phyloP scores from a whole-genome alignment of 495 filamentous ascomycete species.

The Letharia lupina region DNA sequence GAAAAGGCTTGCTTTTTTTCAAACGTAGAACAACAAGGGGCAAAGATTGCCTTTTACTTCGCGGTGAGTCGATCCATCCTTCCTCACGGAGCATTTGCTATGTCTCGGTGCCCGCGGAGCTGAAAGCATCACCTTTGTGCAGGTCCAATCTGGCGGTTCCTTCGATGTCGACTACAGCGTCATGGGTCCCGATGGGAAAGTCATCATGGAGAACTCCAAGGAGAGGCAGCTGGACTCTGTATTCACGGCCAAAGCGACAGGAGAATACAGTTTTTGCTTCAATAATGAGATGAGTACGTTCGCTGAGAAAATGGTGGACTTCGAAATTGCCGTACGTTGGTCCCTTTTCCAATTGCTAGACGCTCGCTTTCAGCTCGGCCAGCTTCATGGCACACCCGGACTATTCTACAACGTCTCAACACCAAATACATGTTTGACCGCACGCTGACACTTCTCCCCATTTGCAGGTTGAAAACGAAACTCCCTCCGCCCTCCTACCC shows the following conservation, averaged over 20 bases:
- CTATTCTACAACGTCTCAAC: background rate
- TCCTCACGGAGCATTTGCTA: background rate
- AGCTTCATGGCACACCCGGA: background rate
- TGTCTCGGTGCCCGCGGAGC: background rate
- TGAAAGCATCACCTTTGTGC: constrained; percentile 4
- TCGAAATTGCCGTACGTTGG: constrained; percentile 82
- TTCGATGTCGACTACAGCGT: constrained; percentile 95
- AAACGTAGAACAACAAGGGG: constrained; percentile 59
- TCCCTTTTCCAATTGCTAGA: constrained; percentile 1
- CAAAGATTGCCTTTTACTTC: constrained; percentile 97
- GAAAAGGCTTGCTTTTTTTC: constrained; percentile 96
- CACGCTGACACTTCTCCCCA: background rate
- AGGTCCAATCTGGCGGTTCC: constrained; percentile 94
- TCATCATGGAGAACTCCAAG: constrained; percentile 79
- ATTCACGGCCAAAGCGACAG: constrained; percentile 87
- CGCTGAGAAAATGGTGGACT: constrained; percentile 96
- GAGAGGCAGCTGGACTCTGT: constrained; percentile 97
- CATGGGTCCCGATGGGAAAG: constrained; percentile 68
- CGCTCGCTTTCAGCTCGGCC: background rate
- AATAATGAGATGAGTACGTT: constrained; percentile 98
- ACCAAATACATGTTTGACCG: background rate
- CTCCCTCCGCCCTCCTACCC: constrained; percentile 66
- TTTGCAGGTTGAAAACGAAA: constrained; percentile 83
- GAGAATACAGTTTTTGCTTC: constrained; percentile 97
- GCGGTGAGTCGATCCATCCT: constrained; percentile 54